Base-by-base conservation (phyloP, 2,329 filamentous ascomycete genomes). In the Tolypocladium album region DNA sequence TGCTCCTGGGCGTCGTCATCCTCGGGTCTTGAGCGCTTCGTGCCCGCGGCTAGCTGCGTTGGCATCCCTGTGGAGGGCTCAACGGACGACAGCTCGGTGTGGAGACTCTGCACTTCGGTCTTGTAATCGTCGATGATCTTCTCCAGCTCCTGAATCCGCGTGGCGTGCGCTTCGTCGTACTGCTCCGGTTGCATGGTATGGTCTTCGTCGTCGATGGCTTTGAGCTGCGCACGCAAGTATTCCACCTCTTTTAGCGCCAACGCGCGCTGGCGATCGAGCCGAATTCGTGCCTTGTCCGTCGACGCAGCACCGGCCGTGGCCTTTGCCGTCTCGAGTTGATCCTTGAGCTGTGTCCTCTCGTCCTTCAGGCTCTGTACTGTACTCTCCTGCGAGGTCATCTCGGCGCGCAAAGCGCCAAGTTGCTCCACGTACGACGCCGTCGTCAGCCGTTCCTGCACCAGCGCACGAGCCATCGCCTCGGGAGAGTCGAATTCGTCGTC, bases 211-310 rank as follows among this genome's bases (percentile, higher is more conserved):
- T 97, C 90, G 62, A 95, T 88, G 0, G 89, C 88, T 74, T 92
- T 92, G 59, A 97, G 81, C 72, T 99, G 94, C 0, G 91, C 93
- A 27, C 94, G 89, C 8, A 99, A 82, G 70, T 96, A 96, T 66
- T 97, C 92, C 0, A 94, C 90, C 71, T 99, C 95, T 70, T 97
- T 97, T 31, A 91, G 81, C 0, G 92, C 91, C 9, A 99, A 81
- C 0, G 82, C 84, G 61, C 90, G 89, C 70, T 97, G 93, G 61
- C 94, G 83, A 67, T 99, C 93, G 0, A 97, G 77, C 39, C 94
- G 84, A 58, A 88, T 78, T 52, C 86, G 87, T 1, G 83, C 82
- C 74, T 92, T 88, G 67, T 90, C 88, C 20, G 79, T 77, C 24
- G 76, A 80, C 1, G 75, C 69, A 6, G 78, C 75, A 4, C 72